phyloP scores from a whole-genome alignment of 163 green algal species.

The Chlamydomonas reinhardtii region DNA sequence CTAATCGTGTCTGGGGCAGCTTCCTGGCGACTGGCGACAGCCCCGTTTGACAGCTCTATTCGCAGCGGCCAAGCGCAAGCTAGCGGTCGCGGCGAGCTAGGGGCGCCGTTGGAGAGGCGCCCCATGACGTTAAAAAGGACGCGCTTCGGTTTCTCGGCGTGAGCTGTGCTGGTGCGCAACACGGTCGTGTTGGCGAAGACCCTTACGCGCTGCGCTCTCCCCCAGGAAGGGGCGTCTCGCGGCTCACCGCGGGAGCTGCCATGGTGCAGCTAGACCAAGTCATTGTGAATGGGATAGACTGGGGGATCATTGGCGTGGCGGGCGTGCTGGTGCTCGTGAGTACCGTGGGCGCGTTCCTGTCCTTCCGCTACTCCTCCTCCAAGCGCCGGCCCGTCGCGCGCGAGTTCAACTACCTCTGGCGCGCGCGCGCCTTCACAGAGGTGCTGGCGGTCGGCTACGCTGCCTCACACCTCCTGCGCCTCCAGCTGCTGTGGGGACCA shows the following conservation, averaged over 20 bases:
- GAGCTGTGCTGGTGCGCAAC: too few species aligned
- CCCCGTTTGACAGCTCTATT: too few species aligned
- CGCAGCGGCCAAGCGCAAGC: too few species aligned
- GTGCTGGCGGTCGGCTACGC: constrained; percentile 55
- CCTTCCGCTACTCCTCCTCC: constrained; percentile 33
- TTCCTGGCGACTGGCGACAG: too few species aligned
- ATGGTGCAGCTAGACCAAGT: constrained; percentile 25
- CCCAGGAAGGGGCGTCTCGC: not conserved
- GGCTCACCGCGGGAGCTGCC: not conserved
- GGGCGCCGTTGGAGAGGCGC: too few species aligned
- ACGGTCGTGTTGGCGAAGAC: too few species aligned
- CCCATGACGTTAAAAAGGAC: too few species aligned
- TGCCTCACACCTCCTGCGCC: constrained; percentile 52
- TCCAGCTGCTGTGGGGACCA: constrained; percentile 61
- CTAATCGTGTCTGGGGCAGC: too few species aligned
- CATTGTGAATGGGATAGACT: constrained; percentile 48
- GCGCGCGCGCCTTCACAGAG: constrained; percentile 52
- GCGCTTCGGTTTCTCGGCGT: too few species aligned
- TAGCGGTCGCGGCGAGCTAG: too few species aligned
- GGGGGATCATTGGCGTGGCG: constrained; percentile 32
- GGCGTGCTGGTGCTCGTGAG: constrained; percentile 22
- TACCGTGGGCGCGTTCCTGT: constrained; percentile 18
- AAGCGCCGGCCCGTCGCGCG: constrained; percentile 29
- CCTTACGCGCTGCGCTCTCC: too few species aligned
- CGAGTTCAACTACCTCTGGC: constrained; percentile 69